Evolutionary conservation across 2,329 filamentous ascomycete genomes (phyloP), one percentile per base, ranked within the genome.

Genomic region (Colletotrichum karsti): DNA sequence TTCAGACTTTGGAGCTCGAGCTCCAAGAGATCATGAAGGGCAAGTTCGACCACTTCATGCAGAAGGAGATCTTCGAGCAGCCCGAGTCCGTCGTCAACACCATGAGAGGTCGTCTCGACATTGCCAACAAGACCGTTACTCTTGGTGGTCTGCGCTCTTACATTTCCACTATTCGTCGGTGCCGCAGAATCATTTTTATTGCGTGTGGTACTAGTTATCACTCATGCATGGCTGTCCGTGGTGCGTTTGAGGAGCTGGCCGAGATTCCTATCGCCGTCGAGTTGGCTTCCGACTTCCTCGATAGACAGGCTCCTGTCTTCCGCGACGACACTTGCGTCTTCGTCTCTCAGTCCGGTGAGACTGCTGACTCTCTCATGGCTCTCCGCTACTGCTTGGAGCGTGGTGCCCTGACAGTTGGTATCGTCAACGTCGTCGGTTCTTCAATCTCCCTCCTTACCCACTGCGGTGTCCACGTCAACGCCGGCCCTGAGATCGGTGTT

Each of bases 11-110:
- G 63, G 96, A 99, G 87, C 93, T 99, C 56, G 94, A 99, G 87
- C 92, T 99, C 72, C 96, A 99, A 87, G 95, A 99, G 87, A 99
- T 99, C 84, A 99, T 99, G 96, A 99, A 99, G 92, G 96, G 96
- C 83, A 97, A 96, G 81, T 99, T 98, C 83, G 96, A 99, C 82
- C 96, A 99, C 86, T 99, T 98, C 88, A 99, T 99, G 96, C 96
- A 99, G 82, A 99, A 99, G 90, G 96, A 99, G 83, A 99, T 99
- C 78, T 99, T 99, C 82, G 96, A 99, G 88, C 96, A 99, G 87
- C 96, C 96, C 78, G 96, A 99, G 85, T 99, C 96, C 13, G 94
- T 99, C 70, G 91, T 99, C 86, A 99, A 99, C 89, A 98, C 96
- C 73, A 99, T 99, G 96, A 94, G 96, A 90, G 96, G 96, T 84